phyloP scores from a whole-genome alignment of 768 basidiomycete species.

The Amanita jacksonii region DNA sequence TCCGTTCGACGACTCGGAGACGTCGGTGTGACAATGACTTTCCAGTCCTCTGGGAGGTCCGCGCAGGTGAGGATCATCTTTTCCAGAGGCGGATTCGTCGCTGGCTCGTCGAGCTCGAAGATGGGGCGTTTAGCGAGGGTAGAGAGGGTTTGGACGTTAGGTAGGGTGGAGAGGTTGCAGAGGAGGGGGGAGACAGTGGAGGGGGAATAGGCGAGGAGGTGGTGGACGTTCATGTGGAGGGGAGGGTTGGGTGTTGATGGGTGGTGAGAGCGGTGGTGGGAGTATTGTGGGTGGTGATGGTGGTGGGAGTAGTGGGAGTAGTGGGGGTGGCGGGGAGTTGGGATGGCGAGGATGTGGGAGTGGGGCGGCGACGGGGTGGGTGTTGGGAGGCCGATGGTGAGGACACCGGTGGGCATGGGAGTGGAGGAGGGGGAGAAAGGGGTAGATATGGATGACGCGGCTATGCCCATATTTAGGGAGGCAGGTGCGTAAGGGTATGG shows the following conservation, averaged over 20 bases:
- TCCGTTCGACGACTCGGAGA: background rate
- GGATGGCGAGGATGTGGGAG: conserved; percentile 13
- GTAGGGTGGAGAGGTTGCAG: conserved; percentile 26
- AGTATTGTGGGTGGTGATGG: too few relatives aligned
- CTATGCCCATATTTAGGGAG: too few relatives aligned
- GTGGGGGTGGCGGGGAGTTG: too few relatives aligned
- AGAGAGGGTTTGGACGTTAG: conserved; percentile 20
- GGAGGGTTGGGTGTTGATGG: too few relatives aligned
- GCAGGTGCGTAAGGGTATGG: conserved; percentile 20
- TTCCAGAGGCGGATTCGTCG: conserved; percentile 32
- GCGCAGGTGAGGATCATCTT: conserved; percentile 26
- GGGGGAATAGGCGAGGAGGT: conserved; percentile 29
- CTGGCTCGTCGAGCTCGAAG: conserved; percentile 29
- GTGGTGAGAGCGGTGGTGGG: too few relatives aligned
- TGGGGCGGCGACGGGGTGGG: conserved; percentile 1
- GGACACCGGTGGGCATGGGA: background rate
- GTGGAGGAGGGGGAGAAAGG: background rate
- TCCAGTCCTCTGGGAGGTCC: conserved; percentile 18
- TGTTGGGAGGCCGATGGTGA: background rate
- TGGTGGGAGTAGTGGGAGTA: too few relatives aligned
- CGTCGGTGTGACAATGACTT: conserved; percentile 24
- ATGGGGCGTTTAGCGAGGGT: conserved; percentile 14
- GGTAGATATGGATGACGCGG: too few relatives aligned
- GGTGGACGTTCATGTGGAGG: conserved; percentile 33
- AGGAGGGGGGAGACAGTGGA: conserved; percentile 22